Evolutionary conservation across 768 basidiomycete genomes (phyloP).

Genomic region (Crucibulum laeve): DNA sequence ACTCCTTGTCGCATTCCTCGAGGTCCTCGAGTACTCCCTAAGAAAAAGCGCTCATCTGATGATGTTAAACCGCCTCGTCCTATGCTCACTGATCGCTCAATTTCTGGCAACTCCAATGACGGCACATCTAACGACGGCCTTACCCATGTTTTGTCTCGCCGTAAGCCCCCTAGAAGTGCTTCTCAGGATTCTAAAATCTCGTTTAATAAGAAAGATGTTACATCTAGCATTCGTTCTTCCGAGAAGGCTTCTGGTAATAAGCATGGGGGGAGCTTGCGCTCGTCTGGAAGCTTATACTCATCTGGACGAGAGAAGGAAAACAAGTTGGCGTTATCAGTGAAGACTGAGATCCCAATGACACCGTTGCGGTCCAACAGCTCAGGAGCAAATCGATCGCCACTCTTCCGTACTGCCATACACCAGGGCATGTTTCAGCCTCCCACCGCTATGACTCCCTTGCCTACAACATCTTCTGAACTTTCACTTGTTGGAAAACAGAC

Average conservation of each 20-base stretch:
- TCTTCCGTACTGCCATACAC: constrained; percentile 32
- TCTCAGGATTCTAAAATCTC: constrained; percentile 18
- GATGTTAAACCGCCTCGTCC: constrained; percentile 21
- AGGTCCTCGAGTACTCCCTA: constrained; percentile 35
- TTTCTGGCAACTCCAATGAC: constrained; percentile 8
- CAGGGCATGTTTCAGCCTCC: constrained; percentile 46
- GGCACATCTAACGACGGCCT: constrained; percentile 18
- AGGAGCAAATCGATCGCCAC: constrained; percentile 21
- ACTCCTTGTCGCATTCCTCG: constrained; percentile 34
- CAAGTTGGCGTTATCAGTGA: constrained; percentile 25
- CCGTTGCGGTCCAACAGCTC: constrained; percentile 36
- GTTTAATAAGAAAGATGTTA: constrained; percentile 8
- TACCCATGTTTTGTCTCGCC: constrained; percentile 27
- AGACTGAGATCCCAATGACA: constrained; percentile 37
- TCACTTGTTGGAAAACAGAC: constrained; percentile 65
- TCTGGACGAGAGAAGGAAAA: constrained; percentile 33
- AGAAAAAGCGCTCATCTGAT: constrained; percentile 20
- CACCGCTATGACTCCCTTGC: constrained; percentile 45
- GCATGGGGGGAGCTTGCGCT: constrained; percentile 2
- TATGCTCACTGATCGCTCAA: constrained; percentile 19
- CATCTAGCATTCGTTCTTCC: constrained; percentile 11
- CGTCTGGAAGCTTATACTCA: constrained; percentile 13
- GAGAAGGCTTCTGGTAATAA: constrained; percentile 11
- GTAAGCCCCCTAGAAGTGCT: constrained; percentile 18
- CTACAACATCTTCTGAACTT: constrained; percentile 69